Base-by-base conservation (phyloP, 768 basidiomycete species). In the Rhodosporidiobolus sp. region DNA sequence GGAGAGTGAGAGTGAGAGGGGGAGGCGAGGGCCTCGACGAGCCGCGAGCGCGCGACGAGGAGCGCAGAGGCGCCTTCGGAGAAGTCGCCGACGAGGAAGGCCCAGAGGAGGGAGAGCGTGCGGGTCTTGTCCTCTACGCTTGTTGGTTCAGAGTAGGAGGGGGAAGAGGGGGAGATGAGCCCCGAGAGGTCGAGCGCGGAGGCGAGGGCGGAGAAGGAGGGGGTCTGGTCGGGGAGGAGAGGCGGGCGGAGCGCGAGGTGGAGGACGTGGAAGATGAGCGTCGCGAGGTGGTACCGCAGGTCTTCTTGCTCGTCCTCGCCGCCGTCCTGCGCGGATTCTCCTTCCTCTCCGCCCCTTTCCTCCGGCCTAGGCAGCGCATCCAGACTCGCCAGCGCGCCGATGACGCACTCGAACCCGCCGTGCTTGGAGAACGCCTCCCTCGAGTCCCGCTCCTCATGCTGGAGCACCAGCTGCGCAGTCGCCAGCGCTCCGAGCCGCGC, bases 21-120 rank as follows among this genome's bases (percentile, higher is more conserved):
- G 16, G 32, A 8, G 1, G 50, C 48, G 26, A 34, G 46, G 7
- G 12, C 26, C 20, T 49, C 22, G 56, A 59, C 19, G 28, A 38
- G 28, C 35, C 12, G 17, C 20, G 63, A 49, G 35, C 65, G 65
- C 26, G 22, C 48, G 26, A 57, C 32, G 56, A 66, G 65, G n/a
- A 50, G 20, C 4, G 65, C 54, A 19, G 30, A 12, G 26, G 32
- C 46, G 6, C 32, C 48, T 14, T 35, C 48, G 48, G 56, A 58
- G 26, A 66, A 66, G 48, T 66, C 65, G 65, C 35, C 48, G 48
- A 48, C 57, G 34, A 66, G 57, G 48, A 66, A 66, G 16, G 65
- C 46, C 48, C 57, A 66, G n/a, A 66, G 48, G 35, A 66, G 57
- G 26, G 65, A 66, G 3, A 66, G 49, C 9, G 49, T 9, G 34